Base-by-base conservation (phyloP, 129 eudicot genomes). In the Lonicera japonica region DNA sequence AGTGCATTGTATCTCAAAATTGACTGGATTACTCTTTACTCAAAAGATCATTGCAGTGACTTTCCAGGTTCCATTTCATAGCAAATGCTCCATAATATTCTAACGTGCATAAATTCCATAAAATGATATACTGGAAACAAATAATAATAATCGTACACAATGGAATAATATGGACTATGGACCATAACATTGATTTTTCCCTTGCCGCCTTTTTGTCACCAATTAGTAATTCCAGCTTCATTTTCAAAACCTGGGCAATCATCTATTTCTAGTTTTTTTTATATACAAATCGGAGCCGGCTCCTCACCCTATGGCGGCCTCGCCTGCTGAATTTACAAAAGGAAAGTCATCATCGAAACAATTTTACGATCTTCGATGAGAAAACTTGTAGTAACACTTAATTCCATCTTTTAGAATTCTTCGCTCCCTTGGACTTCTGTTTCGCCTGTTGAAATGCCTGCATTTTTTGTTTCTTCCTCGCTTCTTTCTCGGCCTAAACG, bases 351-450 rank as follows among this genome's bases (percentile, higher is more conserved):
- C 39, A 56, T 1, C 10, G 1, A 14, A 56, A 11, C 50, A 17
- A 50, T 50, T 45, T 13, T 50, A 17, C n/a, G 19, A 5, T 50
- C 55, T 14, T 50, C 55, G 9, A 50, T 9, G 9, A 50, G 36
- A 50, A 52, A 53, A 29, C 23, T 56, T n/a, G n/a, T n/a, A n/a
- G n/a, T n/a, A n/a, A 43, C 19, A 4, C 51, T 79, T 69, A 92
- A 2, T 88, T 92, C 99, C 99, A 92, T 70, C 99, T 82, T 68
- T 92, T 92, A 13, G 96, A 54, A 54, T 92, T 92, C 69, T 92
- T 92, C 65, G 19, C 15, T 34, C 75, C 83, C 75, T 92, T 92
- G 16, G 96, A 82, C 71, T 85, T 88, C 63, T 86, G 91, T 63
- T 88, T 92, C 11, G 96, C 88, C 64, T 87, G 95, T 80, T 92